Evolutionary conservation across 164 flowering plant genomes (phyloP).

Genomic region (Pachysandra terminalis): DNA sequence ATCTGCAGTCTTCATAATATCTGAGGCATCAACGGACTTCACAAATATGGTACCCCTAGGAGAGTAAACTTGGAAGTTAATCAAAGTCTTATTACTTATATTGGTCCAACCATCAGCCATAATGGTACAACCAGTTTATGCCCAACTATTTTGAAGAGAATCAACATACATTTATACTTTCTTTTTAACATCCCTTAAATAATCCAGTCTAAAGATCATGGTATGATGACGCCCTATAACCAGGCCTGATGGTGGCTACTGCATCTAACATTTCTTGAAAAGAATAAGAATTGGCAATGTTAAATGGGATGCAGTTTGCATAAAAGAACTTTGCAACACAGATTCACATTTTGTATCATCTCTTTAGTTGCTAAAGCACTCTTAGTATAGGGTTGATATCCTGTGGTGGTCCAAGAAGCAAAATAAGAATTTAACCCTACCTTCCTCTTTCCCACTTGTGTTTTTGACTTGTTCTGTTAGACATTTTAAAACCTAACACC

Average conservation of each 20-base stretch:
- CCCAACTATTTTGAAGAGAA: not conserved
- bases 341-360: not conserved
- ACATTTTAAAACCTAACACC: too few relatives aligned
- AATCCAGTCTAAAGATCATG: not conserved
- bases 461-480: too few relatives aligned
- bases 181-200: not conserved
- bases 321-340: not conserved
- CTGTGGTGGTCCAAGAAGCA: not conserved
- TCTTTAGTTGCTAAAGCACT: not conserved
- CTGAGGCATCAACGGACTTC: slow-evolving; percentile 8
- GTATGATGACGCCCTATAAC: slow-evolving; percentile 2
- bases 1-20: not conserved
- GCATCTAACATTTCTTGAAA: slow-evolving; percentile 8
- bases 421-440: too few relatives aligned
- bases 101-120: slow-evolving; percentile 17
- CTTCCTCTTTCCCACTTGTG: too few relatives aligned
- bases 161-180: slow-evolving; percentile 7
- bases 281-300: slow-evolving; percentile 5
- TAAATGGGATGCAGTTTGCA: slow-evolving; percentile 12
- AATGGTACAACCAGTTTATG: slow-evolving; percentile 9
- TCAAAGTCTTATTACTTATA: not conserved
- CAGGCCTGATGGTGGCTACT: not conserved
- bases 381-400: not conserved
- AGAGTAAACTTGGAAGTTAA: slow-evolving; percentile 11
- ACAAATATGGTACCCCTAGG: slow-evolving; percentile 6